These are phyloP conservation scores for Talaromyces piceae DNA, from an alignment of 2,329 filamentous ascomycete species.

Conservation along the genomic window DNA sequence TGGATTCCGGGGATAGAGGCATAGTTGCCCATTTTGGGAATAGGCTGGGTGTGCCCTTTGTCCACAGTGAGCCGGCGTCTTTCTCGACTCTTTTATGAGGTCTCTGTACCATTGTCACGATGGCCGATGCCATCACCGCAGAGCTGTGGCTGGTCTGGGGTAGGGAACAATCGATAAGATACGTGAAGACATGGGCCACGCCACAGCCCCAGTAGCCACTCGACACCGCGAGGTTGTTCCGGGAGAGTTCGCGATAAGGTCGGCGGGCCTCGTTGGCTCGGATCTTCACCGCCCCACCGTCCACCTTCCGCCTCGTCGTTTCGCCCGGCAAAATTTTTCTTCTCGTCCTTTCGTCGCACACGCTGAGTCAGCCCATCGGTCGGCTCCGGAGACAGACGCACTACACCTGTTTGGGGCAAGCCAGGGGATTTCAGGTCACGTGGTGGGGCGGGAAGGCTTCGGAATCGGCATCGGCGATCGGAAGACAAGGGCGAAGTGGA, in stretches of 20 bases:
- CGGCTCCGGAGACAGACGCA: slow-evolving; percentile 5
- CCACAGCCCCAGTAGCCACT: neutral
- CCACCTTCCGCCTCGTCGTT: neutral
- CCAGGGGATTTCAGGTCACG: neutral
- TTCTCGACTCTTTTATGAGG: too few relatives aligned
- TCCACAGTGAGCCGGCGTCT: too few relatives aligned
- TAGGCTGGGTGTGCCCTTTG: neutral
- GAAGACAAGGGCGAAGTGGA: too few relatives aligned
- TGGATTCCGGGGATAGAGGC: slow-evolving; percentile 9
- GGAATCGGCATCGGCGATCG: too few relatives aligned
- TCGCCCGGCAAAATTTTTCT: neutral
- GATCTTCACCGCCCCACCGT: neutral
- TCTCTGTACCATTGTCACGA: neutral
- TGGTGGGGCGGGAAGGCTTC: too few relatives aligned
- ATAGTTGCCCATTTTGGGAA: slow-evolving; percentile 10
- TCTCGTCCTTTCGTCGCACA: neutral
- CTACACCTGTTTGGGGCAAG: neutral
- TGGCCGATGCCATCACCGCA: neutral
- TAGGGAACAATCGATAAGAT: too few relatives aligned
- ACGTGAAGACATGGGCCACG: too few relatives aligned
- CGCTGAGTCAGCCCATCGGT: slow-evolving; percentile 3
- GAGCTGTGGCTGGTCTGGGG: neutral
- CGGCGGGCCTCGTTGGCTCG: neutral
- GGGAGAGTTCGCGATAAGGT: neutral
- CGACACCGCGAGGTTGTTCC: neutral